Evolutionary conservation across 2,329 filamentous ascomycete species (phyloP).

Genomic region (Alternaria ethzedia): DNA sequence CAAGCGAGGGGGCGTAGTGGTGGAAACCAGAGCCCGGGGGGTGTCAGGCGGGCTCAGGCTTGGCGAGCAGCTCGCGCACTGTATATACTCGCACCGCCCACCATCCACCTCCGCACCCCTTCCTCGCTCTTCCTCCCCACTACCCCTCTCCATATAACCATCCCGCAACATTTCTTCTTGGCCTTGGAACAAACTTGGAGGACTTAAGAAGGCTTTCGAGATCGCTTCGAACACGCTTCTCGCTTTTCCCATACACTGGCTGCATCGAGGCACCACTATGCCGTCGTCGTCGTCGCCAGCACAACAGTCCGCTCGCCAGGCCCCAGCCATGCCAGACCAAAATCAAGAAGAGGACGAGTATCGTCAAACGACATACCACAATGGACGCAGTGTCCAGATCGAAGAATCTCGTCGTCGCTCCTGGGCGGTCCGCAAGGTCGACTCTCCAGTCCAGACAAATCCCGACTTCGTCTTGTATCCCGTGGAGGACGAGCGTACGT

Average conservation of each 20-base stretch:
- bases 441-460: slow-evolving; percentile 1
- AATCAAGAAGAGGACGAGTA: slow-evolving; percentile 10
- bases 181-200: slow-evolving; percentile 1
- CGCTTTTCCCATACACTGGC: not conserved
- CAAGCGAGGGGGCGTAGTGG: slow-evolving; percentile 9
- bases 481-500: not conserved
- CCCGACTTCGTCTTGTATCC: slow-evolving; percentile 10
- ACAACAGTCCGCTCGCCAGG: not conserved
- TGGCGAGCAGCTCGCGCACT: slow-evolving; percentile 26
- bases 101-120: slow-evolving; percentile 15
- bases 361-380: slow-evolving; percentile 33
- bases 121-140: slow-evolving; percentile 10
- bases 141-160: slow-evolving; percentile 5
- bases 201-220: not conserved
- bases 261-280: slow-evolving; percentile 29
- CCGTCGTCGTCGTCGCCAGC: slow-evolving; percentile 25
- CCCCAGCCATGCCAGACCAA: not conserved
- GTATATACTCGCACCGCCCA: slow-evolving; percentile 34
- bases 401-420: slow-evolving; percentile 34
- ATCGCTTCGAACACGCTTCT: slow-evolving; percentile 9
- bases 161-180: slow-evolving; percentile 3
- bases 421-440: slow-evolving; percentile 4
- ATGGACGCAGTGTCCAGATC: slow-evolving; percentile 30
- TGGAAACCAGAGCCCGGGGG: slow-evolving; percentile 7
- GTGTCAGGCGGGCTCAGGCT: slow-evolving; percentile 20